Evolutionary conservation across 768 basidiomycete species (phyloP), one percentile per base, ranked within the genome.

Genomic region (Boletus bicolor): DNA sequence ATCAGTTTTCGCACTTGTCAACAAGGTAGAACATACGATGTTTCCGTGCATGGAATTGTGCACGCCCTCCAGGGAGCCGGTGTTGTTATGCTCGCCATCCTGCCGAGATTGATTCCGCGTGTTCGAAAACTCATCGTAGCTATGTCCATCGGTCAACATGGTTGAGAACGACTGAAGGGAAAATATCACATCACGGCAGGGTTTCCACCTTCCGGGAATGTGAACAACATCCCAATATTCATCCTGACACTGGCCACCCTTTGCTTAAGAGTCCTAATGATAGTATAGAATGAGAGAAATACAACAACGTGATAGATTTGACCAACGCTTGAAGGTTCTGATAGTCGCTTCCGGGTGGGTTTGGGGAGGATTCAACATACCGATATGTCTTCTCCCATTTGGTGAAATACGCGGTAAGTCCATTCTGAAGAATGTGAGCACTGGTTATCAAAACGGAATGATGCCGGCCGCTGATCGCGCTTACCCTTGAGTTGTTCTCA

Each of bases 111-210:
- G 54, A 14, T 61, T 55, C 7, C 26, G 51, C 6, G 58, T 57
- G 56, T 69, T 69, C n/a, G 68, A 70, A 37, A 68, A 71, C 12
- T 67, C 62, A 19, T 70, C 67, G 45, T 68, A 69, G 26, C 68
- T 69, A 19, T 19, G 44, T n/a, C 15, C 14, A 44, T 54, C 2
- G 14, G 42, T 54, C 32, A 62, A 30, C 26, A 38, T 7, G 17
- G 26, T 19, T 10, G 26, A 19, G 32, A 41, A 10, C 1, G 6
- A 24, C 28, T 21, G 7, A 44, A 24, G 12, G 19, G 8, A 38
- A n/a, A 10, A 30, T 19, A 47, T 55, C 43, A 64, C 66, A 55
- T 52, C 32, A 44, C n/a, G 19, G 53, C 44, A n/a, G 57, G 17
- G 41, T 61, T 39, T 49, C 56, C 55, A 11, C 30, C 36, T 32